Conservation (phyloP, 2,329 filamentous ascomycete species). For the Aspergillus pseudotamarii region DNA sequence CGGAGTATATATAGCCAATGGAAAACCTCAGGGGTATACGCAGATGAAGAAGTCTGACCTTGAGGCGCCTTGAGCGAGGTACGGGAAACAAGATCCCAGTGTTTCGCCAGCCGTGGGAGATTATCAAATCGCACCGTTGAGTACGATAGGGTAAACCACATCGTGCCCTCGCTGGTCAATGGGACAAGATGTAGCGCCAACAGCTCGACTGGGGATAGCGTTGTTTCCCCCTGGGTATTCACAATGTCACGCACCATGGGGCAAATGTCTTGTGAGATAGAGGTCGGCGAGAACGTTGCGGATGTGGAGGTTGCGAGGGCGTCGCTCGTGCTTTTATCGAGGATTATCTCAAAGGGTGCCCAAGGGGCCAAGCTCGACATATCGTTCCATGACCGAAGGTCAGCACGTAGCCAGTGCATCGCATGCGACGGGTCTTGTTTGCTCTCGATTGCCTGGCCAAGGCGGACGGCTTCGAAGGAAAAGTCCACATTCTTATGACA, state of each 20-base stretch:
- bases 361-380: constrained; percentile 26
- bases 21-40: constrained; percentile 36
- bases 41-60: constrained; percentile 30
- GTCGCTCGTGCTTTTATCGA: constrained; percentile 43
- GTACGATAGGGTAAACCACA: constrained; percentile 39
- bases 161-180: constrained; percentile 29
- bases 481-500: constrained; percentile 41
- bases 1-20: constrained; percentile 41
- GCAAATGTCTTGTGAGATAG: constrained; percentile 20
- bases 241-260: constrained; percentile 25
- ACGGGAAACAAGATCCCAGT: constrained; percentile 35
- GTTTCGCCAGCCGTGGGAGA: constrained; percentile 21
- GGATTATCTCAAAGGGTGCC: constrained; percentile 36
- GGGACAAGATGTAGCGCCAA: constrained; percentile 36
- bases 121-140: constrained; percentile 38
- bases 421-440: constrained; percentile 20
- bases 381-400: constrained; percentile 36
- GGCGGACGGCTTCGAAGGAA: constrained; percentile 40
- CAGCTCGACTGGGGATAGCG: constrained; percentile 38
- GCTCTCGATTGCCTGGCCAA: constrained; percentile 30
- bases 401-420: constrained; percentile 36
- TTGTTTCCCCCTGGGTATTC: constrained; percentile 11
- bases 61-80: constrained; percentile 35
- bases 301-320: constrained; percentile 36
- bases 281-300: constrained; percentile 14